A percentile compares a stretch with the other conserved stretches of the same genome.
Conservation (phyloP, 768 basidiomycete species). For the Kondoa malvinella region DNA sequence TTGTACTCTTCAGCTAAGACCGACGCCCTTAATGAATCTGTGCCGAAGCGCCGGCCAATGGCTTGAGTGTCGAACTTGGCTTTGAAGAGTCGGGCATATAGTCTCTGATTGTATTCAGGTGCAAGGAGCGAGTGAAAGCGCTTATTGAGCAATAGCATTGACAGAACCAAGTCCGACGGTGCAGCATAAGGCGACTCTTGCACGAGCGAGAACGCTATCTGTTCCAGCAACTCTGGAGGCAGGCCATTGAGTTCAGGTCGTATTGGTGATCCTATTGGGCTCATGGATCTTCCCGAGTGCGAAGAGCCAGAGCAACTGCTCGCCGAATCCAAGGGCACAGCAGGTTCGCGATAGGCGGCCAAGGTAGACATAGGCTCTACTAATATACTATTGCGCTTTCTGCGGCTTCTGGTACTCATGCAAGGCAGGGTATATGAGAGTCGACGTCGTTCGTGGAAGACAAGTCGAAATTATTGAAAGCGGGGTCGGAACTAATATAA, state of each 20-base stretch:
- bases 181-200: neutral
- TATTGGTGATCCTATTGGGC: neutral
- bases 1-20: neutral
- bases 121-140: neutral
- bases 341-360: neutral
- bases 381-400: too few relatives aligned
- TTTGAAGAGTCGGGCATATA: conserved; percentile 7
- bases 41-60: neutral
- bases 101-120: neutral
- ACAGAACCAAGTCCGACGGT: neutral
- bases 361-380: neutral
- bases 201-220: neutral
- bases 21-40: neutral
- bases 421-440: too few relatives aligned
- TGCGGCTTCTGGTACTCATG: too few relatives aligned
- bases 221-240: conserved; percentile 3
- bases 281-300: neutral
- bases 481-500: too few relatives aligned
- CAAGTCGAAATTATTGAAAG: too few relatives aligned
- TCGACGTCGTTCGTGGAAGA: too few relatives aligned
- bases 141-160: neutral
- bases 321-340: neutral
- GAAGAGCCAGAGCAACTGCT: neutral
- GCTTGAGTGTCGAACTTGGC: neutral
- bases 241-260: neutral